Conservation (phyloP, 2,329 filamentous ascomycete species). For the Hymenoscyphus scutula region DNA sequence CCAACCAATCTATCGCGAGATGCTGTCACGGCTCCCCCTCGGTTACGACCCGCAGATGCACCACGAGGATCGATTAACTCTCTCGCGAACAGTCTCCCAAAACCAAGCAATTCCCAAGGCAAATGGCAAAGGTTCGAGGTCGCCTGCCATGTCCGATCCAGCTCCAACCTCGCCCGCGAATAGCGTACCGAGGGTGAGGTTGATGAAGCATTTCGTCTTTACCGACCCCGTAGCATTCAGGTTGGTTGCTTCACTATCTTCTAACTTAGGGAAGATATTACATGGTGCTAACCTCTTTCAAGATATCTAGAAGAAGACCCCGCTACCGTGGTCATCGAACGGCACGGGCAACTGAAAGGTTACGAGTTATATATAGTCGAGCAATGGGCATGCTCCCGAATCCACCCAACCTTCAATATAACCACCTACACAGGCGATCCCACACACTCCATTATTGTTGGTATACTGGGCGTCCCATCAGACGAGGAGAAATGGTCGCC, state of each 20-base stretch:
- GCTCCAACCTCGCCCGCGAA: slow-evolving; percentile 17
- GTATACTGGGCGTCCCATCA: slow-evolving; percentile 76
- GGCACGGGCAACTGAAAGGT: slow-evolving; percentile 66
- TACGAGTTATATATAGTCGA: slow-evolving; percentile 95
- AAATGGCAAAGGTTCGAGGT: slow-evolving; percentile 22
- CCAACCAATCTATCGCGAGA: slow-evolving; percentile 2
- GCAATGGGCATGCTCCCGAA: slow-evolving; percentile 93
- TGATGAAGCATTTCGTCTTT: slow-evolving; percentile 59
- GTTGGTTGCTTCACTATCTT: slow-evolving; percentile 24
- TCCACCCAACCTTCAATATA: slow-evolving; percentile 87
- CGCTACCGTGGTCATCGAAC: slow-evolving; percentile 70
- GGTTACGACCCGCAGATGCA: slow-evolving; percentile 35
- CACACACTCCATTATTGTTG: slow-evolving; percentile 73
- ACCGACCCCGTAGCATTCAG: slow-evolving; percentile 65
- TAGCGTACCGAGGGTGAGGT: slow-evolving; percentile 26
- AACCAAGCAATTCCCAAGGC: slow-evolving; percentile 19
- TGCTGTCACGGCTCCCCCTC: slow-evolving; percentile 20
- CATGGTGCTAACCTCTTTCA: slow-evolving; percentile 13
- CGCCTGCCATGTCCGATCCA: slow-evolving; percentile 16
- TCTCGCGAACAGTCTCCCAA: slow-evolving; percentile 30
- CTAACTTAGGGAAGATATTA: background rate
- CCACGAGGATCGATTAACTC: slow-evolving; percentile 31
- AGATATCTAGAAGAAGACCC: slow-evolving; percentile 85
- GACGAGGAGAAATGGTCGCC: slow-evolving; percentile 80
- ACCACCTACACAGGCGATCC: slow-evolving; percentile 89